Evolutionary conservation across 176 grass and related monocot genomes (phyloP).

Genomic region (Phoenix roebelenii): DNA sequence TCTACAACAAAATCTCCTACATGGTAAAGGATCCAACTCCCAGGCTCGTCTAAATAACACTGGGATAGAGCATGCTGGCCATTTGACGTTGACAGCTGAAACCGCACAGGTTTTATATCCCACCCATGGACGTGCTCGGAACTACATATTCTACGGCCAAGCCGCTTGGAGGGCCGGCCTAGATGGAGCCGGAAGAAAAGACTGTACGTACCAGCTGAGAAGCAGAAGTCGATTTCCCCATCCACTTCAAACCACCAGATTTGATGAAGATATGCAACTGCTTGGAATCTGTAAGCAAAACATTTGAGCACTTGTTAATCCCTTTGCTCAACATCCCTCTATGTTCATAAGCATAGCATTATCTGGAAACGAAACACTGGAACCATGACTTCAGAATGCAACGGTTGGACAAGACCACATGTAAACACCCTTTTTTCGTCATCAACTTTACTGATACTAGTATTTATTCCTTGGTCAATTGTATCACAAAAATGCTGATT

Average conservation of each 20-base stretch:
- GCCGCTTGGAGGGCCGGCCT: conserved; percentile 2
- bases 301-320: no score
- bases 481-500: no score
- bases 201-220: conserved; percentile 4
- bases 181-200: conserved; percentile 4
- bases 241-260: conserved; percentile 6
- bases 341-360: no score
- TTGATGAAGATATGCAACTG: conserved; percentile 5
- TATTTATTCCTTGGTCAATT: no score
- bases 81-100: conserved; percentile 6
- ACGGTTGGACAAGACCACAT: no score
- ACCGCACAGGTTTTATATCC: conserved; percentile 4
- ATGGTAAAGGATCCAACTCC: conserved; percentile 12
- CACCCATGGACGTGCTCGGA: conserved; percentile 3
- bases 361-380: no score
- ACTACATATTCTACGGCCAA: conserved; percentile 1
- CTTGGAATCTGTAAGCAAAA: not conserved
- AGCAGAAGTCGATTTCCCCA: conserved; percentile 6
- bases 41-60: not conserved
- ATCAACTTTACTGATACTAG: no score
- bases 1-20: conserved; percentile 10
- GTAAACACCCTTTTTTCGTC: no score
- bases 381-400: no score
- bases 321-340: no score
- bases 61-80: conserved; percentile 1